Evolutionary conservation across 1,139 yeast species (phyloP).

Genomic region (Debaryomyces psychrophilus): DNA sequence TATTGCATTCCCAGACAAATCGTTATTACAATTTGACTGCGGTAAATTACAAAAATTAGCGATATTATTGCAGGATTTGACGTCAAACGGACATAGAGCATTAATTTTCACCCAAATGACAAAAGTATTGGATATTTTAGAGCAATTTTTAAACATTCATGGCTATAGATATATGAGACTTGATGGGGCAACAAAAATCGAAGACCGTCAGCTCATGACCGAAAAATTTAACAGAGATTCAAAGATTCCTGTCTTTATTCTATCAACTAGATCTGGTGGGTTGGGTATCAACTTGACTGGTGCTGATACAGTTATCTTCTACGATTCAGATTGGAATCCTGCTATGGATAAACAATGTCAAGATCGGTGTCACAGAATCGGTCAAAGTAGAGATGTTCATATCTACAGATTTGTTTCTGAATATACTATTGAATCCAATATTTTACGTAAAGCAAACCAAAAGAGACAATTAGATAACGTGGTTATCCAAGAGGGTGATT

Average conservation of each 20-base stretch:
- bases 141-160: slow-evolving; percentile 90
- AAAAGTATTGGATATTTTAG: slow-evolving; percentile 88
- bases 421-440: slow-evolving; percentile 94
- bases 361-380: slow-evolving; percentile 98
- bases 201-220: slow-evolving; percentile 91
- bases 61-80: slow-evolving; percentile 68
- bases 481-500: slow-evolving; percentile 97
- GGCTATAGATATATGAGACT: slow-evolving; percentile 93
- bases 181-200: slow-evolving; percentile 97
- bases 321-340: slow-evolving; percentile 99
- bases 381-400: slow-evolving; percentile 97
- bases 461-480: slow-evolving; percentile 94
- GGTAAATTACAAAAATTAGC: slow-evolving; percentile 93
- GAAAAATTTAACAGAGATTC: slow-evolving; percentile 90
- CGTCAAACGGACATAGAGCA: slow-evolving; percentile 88
- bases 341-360: slow-evolving; percentile 99
- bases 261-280: slow-evolving; percentile 97
- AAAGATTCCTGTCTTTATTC: slow-evolving; percentile 84
- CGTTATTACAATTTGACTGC: slow-evolving; percentile 90
- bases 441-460: slow-evolving; percentile 91
- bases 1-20: slow-evolving; percentile 95
- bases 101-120: slow-evolving; percentile 98
- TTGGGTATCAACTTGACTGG: slow-evolving; percentile 96
- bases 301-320: slow-evolving; percentile 98
- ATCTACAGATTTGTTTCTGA: slow-evolving; percentile 95